Percentiles rank a stretch among this genome's conserved stretches.
Conservation (phyloP, 805 yeast genomes). For the Saccharomycopsis schoenii region DNA sequence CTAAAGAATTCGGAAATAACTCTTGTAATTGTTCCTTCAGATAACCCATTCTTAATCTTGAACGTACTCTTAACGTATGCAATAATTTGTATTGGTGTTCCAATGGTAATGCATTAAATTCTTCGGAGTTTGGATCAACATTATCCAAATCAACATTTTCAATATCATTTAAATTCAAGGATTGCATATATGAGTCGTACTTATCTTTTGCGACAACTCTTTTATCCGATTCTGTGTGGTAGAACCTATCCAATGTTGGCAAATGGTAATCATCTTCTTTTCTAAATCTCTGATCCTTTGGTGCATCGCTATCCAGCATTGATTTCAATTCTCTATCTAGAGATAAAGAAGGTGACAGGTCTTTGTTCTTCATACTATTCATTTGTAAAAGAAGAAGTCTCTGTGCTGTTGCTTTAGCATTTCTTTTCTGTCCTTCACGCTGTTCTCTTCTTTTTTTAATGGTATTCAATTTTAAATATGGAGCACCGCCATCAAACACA, state of each 20-base stretch:
- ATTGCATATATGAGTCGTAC: slow-evolving; percentile 47
- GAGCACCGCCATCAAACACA: slow-evolving; percentile 95
- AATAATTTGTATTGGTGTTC: slow-evolving; percentile 82
- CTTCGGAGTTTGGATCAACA: slow-evolving; percentile 76
- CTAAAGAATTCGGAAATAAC: slow-evolving; percentile 77
- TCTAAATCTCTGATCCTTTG: slow-evolving; percentile 30
- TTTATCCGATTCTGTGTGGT: slow-evolving; percentile 47
- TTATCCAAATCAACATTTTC: slow-evolving; percentile 61
- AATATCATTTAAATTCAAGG: slow-evolving; percentile 38
- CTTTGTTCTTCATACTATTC: slow-evolving; percentile 6
- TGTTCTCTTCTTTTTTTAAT: slow-evolving; percentile 63
- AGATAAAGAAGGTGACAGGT: background rate
- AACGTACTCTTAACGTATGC: slow-evolving; percentile 71
- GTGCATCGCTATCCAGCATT: slow-evolving; percentile 10
- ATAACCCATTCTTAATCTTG: slow-evolving; percentile 92
- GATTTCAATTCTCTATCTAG: background rate
- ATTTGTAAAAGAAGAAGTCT: slow-evolving; percentile 71
- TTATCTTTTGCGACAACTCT: slow-evolving; percentile 71
- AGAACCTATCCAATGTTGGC: slow-evolving; percentile 56
- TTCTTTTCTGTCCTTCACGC: slow-evolving; percentile 63
- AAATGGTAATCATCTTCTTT: slow-evolving; percentile 77
- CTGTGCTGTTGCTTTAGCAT: slow-evolving; percentile 67
- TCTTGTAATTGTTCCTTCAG: slow-evolving; percentile 77
- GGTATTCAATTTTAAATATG: slow-evolving; percentile 69
- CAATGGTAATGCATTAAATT: slow-evolving; percentile 67